Evolutionary conservation across 441 rosid species (phyloP), one percentile per base, ranked within the genome.

Genomic region (Geranium incanum): DNA sequence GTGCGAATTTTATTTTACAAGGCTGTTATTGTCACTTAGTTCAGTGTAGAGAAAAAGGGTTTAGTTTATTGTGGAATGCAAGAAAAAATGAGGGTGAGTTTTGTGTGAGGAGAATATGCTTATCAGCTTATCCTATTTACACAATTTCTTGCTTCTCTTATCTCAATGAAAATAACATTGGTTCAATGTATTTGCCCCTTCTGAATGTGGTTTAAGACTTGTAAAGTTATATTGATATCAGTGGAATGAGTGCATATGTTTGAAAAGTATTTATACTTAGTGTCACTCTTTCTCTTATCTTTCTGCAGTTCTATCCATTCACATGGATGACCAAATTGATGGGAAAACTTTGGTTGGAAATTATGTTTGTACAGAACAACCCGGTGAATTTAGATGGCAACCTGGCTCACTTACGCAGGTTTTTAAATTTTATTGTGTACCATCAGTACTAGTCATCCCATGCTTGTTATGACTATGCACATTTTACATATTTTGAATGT

Each of bases 301-400:
- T 38, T 67, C 21, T 63, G 43, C 79, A 95, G 98, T 89, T 74
- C 77, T 95, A 36, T 88, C 80, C 74, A 88, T 95, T 80, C 94
- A 91, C 82, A 87, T 93, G 99, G 98, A 95, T 80, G 99, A 93
- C 77, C 98, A 95, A 89, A 85, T 95, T 78, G 99, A 95, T 75
- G 98, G 97, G 36, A 93, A 91, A 83, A 91, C 95, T 19, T 81
- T 95, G 86, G 77, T 93, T 78, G 98, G 99, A 68, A 89, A 86
- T 76, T 95, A 89, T 79, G 94, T 91, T 70, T 95, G 95, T 83
- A 82, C 93, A 65, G 98, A 95, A 78, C 89, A 87, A 87, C 98
- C 97, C 70, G 99, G 98, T 71, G 97, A 93, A 84, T 93, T 95
- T 83, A 89, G 81, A 83, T 95, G 99, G 98, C 99, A 93, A 73